These are phyloP conservation scores for Pichia pseudocactophila DNA, from an alignment of 805 yeast genomes.

Conservation along the genomic window DNA sequence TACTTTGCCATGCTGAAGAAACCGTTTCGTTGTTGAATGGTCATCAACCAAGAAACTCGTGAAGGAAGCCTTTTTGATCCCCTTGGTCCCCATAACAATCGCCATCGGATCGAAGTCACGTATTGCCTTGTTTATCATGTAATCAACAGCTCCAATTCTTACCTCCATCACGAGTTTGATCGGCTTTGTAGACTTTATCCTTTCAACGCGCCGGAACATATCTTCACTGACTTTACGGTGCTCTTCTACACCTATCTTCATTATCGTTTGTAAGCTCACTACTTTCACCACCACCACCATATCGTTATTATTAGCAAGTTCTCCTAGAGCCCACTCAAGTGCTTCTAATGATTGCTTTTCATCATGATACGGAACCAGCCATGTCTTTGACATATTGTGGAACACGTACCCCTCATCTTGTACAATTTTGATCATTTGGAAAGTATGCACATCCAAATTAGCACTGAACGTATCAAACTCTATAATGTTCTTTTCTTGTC, in stretches of 20 bases:
- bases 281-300: conserved; percentile 38
- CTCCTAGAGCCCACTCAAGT: conserved; percentile 36
- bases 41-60: conserved; percentile 29
- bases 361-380: conserved; percentile 35
- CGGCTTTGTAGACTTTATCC: conserved; percentile 28
- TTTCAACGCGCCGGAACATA: conserved; percentile 25
- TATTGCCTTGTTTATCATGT: conserved; percentile 32
- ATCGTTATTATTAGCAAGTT: conserved; percentile 37
- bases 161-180: conserved; percentile 37
- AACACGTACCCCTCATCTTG: conserved; percentile 25
- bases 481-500: conserved; percentile 23
- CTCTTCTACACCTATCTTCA: conserved; percentile 15
- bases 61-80: conserved; percentile 30
- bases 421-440: conserved; percentile 32
- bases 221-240: conserved; percentile 30
- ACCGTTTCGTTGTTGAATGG: conserved; percentile 39
- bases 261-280: conserved; percentile 26
- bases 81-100: conserved; percentile 37
- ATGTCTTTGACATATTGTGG: conserved; percentile 31
- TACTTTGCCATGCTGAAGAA: conserved; percentile 36
- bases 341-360: conserved; percentile 35
- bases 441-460: conserved; percentile 21
- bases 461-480: conserved; percentile 36
- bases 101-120: conserved; percentile 37
- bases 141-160: conserved; percentile 35